phyloP scores from a whole-genome alignment of 148 eudicot genomes.

The Silene conica region DNA sequence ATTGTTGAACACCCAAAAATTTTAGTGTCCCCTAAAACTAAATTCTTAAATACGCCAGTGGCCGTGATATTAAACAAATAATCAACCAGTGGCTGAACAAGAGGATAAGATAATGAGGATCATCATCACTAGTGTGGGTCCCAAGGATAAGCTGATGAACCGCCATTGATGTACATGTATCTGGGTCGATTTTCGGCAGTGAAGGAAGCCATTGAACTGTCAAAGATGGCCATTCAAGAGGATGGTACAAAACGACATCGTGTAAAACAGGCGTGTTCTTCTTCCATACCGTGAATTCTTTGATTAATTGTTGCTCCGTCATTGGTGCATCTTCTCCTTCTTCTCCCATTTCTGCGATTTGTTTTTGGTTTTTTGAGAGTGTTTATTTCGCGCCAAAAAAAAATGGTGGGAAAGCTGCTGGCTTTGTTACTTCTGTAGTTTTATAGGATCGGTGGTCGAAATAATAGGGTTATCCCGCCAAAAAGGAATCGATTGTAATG shows the following conservation, averaged over 20 bases:
- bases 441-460: no score
- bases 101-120: slow-evolving; percentile 67
- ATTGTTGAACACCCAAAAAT: no score
- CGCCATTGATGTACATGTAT: slow-evolving; percentile 37
- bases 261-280: slow-evolving; percentile 89
- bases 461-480: slow-evolving; percentile 30
- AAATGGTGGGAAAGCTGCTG: no score
- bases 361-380: background rate
- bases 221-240: slow-evolving; percentile 94
- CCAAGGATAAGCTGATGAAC: slow-evolving; percentile 70
- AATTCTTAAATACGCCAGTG: no score
- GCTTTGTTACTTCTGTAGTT: background rate
- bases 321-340: slow-evolving; percentile 33
- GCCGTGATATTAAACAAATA: no score
- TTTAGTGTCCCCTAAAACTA: no score
- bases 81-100: slow-evolving; percentile 36
- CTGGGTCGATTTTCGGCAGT: slow-evolving; percentile 30
- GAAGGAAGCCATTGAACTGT: slow-evolving; percentile 89
- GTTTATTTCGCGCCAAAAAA: slow-evolving; percentile 17
- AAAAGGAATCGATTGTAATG: background rate
- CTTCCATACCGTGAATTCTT: slow-evolving; percentile 87
- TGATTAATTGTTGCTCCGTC: slow-evolving; percentile 42
- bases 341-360: slow-evolving; percentile 28
- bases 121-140: slow-evolving; percentile 79
- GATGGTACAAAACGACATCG: slow-evolving; percentile 61